Conservation (phyloP, 352 stramenopile genomes). For the Pythium aquatile region DNA sequence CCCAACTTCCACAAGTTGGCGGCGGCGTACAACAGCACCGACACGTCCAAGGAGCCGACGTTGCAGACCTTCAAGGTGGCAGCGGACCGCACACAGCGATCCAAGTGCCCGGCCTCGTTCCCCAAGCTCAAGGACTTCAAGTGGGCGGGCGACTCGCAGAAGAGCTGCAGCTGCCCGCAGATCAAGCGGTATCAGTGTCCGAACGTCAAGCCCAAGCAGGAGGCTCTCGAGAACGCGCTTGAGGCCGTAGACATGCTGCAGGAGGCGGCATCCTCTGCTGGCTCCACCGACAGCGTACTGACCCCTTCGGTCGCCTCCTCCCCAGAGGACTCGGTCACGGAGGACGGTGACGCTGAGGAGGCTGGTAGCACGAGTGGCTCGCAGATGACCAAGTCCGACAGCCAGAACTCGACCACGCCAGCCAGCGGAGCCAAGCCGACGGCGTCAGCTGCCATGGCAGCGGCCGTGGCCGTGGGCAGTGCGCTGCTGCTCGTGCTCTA, state of each 20-base stretch:
- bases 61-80: conserved; percentile 27
- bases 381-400: neutral
- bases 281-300: neutral
- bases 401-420: neutral
- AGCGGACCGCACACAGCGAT: conserved; percentile 11
- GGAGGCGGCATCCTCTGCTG: neutral
- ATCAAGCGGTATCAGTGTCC: conserved; percentile 37
- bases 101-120: conserved; percentile 26
- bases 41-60: conserved; percentile 34
- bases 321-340: neutral
- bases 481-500: neutral
- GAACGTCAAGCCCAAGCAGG: conserved; percentile 15
- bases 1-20: conserved; percentile 68
- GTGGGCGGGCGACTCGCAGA: conserved; percentile 27
- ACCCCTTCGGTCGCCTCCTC: neutral
- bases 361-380: neutral
- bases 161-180: conserved; percentile 28
- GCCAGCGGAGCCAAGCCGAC: neutral
- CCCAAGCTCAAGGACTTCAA: conserved; percentile 27
- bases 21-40: conserved; percentile 30
- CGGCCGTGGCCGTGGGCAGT: neutral
- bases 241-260: neutral
- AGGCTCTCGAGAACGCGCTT: neutral
- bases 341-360: neutral
- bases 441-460: neutral